Percentiles rank a stretch among this genome's conserved stretches.
These are phyloP conservation scores for Pseudopediastrum boryanum DNA, from an alignment of 139 green algal genomes.

Conservation along the genomic window DNA sequence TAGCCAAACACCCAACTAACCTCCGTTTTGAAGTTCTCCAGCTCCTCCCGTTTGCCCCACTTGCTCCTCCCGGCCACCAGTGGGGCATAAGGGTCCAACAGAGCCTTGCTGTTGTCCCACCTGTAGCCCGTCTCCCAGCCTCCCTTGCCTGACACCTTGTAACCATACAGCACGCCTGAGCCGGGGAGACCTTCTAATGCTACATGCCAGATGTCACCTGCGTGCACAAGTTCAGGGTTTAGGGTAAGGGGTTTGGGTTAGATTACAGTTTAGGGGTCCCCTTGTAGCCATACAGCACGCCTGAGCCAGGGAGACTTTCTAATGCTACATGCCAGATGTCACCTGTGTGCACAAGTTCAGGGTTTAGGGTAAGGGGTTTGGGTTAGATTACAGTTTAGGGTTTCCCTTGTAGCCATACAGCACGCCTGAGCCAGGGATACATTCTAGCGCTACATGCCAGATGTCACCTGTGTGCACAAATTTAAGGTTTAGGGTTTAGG, in stretches of 20 bases:
- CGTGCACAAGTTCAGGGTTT: background rate
- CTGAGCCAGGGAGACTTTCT: background rate
- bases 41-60: conserved; percentile 79
- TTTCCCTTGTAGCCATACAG: too few species aligned
- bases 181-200: conserved; percentile 65
- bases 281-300: conserved; percentile 2
- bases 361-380: too few species aligned
- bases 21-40: conserved; percentile 77
- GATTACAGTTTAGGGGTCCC: background rate
- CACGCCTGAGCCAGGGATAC: conserved; percentile 65
- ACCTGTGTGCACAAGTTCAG: background rate
- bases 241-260: background rate
- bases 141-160: conserved; percentile 67
- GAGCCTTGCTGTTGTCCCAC: conserved; percentile 69
- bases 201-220: conserved; percentile 80
- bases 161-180: conserved; percentile 77
- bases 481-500: too few species aligned
- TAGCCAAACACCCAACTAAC: conserved; percentile 26
- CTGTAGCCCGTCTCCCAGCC: conserved; percentile 80
- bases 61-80: conserved; percentile 66
- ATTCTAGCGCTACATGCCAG: conserved; percentile 77
- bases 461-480: conserved; percentile 67
- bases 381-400: too few species aligned
- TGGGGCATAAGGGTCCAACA: conserved; percentile 90
- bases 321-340: background rate